phyloP scores from a whole-genome alignment of 2,329 filamentous ascomycete genomes.

The Cladophialophora yegresii region DNA sequence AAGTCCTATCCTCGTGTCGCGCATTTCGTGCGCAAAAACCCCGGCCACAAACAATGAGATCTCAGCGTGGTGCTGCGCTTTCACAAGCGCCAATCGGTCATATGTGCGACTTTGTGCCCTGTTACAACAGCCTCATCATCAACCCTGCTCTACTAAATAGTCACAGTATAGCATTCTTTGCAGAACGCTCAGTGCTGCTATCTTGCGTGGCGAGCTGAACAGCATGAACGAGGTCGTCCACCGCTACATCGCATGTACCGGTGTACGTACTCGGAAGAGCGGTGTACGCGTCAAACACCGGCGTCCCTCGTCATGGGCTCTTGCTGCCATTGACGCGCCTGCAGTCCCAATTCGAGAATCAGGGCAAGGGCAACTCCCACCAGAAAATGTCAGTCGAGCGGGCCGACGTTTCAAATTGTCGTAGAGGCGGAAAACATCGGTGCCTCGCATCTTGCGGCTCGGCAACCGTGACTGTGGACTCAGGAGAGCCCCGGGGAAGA shows the following conservation, averaged over 20 bases:
- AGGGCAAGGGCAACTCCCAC: constrained; percentile 8
- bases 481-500: neutral
- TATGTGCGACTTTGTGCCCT: neutral
- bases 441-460: neutral
- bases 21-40: constrained; percentile 9
- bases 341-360: constrained; percentile 7
- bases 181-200: neutral
- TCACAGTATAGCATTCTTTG: neutral
- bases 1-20: constrained; percentile 22
- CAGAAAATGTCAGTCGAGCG: constrained; percentile 7
- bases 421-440: constrained; percentile 11
- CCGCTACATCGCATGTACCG: neutral
- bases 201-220: constrained; percentile 17
- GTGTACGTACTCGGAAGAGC: constrained; percentile 18
- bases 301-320: constrained; percentile 14
- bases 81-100: neutral
- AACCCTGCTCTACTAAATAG: neutral
- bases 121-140: constrained; percentile 15
- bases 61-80: constrained; percentile 21
- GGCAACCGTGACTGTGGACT: constrained; percentile 1
- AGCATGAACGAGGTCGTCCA: neutral
- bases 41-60: constrained; percentile 1
- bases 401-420: constrained; percentile 21
- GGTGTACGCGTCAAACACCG: constrained; percentile 23
- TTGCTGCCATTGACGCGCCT: constrained; percentile 17